phyloP scores from a whole-genome alignment of 2,329 filamentous ascomycete species.

The Drechslerella dactyloides region DNA sequence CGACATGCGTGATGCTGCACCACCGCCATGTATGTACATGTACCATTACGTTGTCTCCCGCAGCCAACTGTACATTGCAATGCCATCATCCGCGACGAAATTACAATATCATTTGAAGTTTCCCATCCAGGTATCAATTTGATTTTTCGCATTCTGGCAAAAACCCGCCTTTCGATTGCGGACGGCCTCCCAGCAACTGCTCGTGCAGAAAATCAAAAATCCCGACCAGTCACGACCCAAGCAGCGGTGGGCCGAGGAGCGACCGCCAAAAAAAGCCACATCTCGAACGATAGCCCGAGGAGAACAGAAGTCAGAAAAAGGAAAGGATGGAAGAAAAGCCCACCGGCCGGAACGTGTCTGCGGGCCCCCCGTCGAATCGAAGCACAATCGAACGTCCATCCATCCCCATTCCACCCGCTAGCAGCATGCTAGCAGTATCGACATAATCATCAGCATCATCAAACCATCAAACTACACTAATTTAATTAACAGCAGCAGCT shows the following conservation, averaged over 20 bases:
- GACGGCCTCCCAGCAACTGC: background rate
- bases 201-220: background rate
- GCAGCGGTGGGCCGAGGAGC: constrained; percentile 27
- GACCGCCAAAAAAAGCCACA: constrained; percentile 48
- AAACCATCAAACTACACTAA: no score
- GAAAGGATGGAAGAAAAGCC: background rate
- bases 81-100: no score
- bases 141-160: background rate
- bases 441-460: no score
- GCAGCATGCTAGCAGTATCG: no score
- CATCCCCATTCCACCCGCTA: no score
- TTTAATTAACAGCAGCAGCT: no score
- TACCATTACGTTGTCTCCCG: background rate
- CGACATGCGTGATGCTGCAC: no score
- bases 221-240: constrained; percentile 15
- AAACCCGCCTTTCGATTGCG: constrained; percentile 3
- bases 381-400: no score
- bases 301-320: background rate
- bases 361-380: no score
- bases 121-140: no score
- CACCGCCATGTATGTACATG: background rate
- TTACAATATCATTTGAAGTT: no score
- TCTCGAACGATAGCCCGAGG: constrained; percentile 16
- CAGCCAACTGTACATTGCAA: no score
- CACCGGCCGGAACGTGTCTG: background rate